phyloP scores from a whole-genome alignment of 2,329 filamentous ascomycete species.

The Venturia oleaginea region DNA sequence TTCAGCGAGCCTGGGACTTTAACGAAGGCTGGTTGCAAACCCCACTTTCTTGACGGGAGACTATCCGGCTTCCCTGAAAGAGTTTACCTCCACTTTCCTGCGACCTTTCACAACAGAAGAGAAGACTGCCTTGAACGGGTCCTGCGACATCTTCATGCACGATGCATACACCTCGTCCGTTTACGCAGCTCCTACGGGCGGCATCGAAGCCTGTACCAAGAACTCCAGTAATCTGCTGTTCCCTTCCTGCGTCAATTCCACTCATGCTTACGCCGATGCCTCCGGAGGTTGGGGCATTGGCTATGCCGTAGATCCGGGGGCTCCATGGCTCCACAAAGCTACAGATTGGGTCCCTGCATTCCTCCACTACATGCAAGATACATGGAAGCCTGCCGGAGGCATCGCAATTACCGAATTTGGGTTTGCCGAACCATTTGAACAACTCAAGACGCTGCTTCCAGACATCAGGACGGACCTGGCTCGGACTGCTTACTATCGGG shows the following conservation, averaged over 20 bases:
- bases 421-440: conserved; percentile 29
- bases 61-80: conserved; percentile 54
- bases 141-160: conserved; percentile 28
- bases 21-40: conserved; percentile 79
- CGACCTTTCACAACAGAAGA: conserved; percentile 25
- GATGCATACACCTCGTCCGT: conserved; percentile 30
- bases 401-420: conserved; percentile 30
- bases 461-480: conserved; percentile 25
- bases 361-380: conserved; percentile 26
- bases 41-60: conserved; percentile 71
- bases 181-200: conserved; percentile 26
- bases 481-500: conserved; percentile 24
- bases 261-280: conserved; percentile 23
- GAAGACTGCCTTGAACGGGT: conserved; percentile 25
- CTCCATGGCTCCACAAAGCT: conserved; percentile 28
- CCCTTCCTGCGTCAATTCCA: conserved; percentile 26
- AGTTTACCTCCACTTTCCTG: conserved; percentile 26
- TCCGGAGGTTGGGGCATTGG: conserved; percentile 26
- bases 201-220: conserved; percentile 28
- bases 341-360: conserved; percentile 29
- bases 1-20: conserved; percentile 76
- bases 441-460: conserved; percentile 21
- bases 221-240: conserved; percentile 27
- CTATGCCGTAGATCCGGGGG: conserved; percentile 23
- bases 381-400: conserved; percentile 22